Evolutionary conservation across 345 rosid genomes (phyloP).

Genomic region (Citrus hindsii): DNA sequence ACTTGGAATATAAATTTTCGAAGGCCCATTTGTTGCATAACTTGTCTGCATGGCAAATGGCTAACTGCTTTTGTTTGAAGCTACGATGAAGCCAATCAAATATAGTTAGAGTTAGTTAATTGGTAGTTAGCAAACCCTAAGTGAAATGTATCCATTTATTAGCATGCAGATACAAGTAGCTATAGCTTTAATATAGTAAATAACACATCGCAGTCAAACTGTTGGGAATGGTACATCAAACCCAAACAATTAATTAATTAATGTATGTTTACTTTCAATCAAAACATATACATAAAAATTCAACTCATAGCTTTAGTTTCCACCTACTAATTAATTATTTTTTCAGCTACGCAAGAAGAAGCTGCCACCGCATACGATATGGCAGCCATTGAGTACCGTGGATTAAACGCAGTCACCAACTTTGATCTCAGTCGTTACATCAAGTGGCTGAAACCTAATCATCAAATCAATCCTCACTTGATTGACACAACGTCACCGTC

Average conservation of each 20-base stretch:
- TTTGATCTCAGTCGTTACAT: conserved; percentile 89
- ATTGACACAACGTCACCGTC: background rate
- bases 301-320: background rate
- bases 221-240: background rate
- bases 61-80: background rate
- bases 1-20: background rate
- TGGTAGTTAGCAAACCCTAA: background rate
- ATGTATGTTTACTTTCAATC: background rate
- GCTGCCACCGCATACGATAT: conserved; percentile 90
- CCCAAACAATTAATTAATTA: background rate
- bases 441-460: conserved; percentile 53
- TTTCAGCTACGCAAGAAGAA: conserved; percentile 92
- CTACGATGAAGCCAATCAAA: background rate
- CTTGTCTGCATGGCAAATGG: background rate
- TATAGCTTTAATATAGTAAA: background rate
- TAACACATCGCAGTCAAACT: background rate
- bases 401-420: conserved; percentile 89
- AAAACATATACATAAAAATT: background rate
- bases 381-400: conserved; percentile 93
- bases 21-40: background rate
- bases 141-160: background rate
- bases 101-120: background rate
- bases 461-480: conserved; percentile 15
- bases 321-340: background rate
- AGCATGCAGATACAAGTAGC: background rate